phyloP scores from a whole-genome alignment of 805 yeast species.

The Kurtzmaniella fragi region DNA sequence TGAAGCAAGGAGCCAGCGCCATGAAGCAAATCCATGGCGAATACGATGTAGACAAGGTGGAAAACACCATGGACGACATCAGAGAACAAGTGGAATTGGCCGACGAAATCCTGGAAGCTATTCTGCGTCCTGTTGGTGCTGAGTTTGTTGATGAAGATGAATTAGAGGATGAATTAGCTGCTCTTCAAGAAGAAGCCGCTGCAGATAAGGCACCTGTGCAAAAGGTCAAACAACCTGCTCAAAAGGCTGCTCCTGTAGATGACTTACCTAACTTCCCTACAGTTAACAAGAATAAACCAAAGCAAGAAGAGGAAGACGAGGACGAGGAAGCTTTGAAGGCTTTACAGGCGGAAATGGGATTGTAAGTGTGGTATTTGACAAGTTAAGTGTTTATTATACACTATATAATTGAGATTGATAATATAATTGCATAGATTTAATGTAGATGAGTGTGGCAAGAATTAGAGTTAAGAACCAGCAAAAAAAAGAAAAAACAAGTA shows the following conservation, averaged over 20 bases:
- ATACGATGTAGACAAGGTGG: constrained; percentile 93
- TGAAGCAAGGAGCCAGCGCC: constrained; percentile 96
- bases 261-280: constrained; percentile 42
- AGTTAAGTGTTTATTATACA: too few species aligned
- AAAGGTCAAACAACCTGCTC: constrained; percentile 8
- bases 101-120: constrained; percentile 94
- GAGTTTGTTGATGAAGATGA: constrained; percentile 88
- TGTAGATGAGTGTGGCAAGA: too few species aligned
- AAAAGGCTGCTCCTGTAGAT: constrained; percentile 18
- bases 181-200: constrained; percentile 75
- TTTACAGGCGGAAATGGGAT: constrained; percentile 83
- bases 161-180: constrained; percentile 89
- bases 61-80: constrained; percentile 95
- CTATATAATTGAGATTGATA: too few species aligned
- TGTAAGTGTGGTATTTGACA: constrained; percentile 26
- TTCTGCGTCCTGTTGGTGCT: constrained; percentile 84
- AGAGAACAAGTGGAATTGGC: constrained; percentile 94
- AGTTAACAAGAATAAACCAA: constrained; percentile 39
- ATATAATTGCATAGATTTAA: too few species aligned
- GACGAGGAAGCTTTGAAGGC: constrained; percentile 79
- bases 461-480: too few species aligned
- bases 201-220: constrained; percentile 27
- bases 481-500: too few species aligned
- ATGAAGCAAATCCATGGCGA: constrained; percentile 96
- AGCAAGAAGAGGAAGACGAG: constrained; percentile 59